A percentile compares a stretch with the other conserved stretches of the same genome.
Conservation (phyloP, 208 protist species). For the Trypanosoma lewisi region DNA sequence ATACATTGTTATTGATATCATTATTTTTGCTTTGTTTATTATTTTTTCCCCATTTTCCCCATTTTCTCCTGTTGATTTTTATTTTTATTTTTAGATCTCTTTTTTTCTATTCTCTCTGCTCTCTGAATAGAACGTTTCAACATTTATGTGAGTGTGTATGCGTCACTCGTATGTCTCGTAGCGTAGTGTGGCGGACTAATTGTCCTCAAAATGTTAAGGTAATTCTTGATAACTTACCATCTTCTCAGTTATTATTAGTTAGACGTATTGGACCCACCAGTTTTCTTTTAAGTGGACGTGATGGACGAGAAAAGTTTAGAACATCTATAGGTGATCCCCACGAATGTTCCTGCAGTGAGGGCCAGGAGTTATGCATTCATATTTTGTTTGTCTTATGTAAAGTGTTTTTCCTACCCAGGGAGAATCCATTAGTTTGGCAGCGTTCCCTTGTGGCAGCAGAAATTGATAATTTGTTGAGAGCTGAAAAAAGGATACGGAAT, state of each 20-base stretch:
- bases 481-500: constrained; percentile 8
- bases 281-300: constrained; percentile 30
- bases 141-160: background rate
- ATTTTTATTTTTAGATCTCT: background rate
- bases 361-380: constrained; percentile 62
- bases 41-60: too few relatives aligned
- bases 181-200: constrained; percentile 23
- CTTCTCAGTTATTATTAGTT: constrained; percentile 27
- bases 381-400: constrained; percentile 57
- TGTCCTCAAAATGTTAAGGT: constrained; percentile 17
- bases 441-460: constrained; percentile 51
- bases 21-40: background rate
- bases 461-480: constrained; percentile 42
- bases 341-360: constrained; percentile 44
- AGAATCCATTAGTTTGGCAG: constrained; percentile 72
- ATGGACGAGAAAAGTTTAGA: constrained; percentile 26
- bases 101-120: constrained; percentile 4
- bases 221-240: constrained; percentile 15
- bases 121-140: background rate
- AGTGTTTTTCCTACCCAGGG: constrained; percentile 32
- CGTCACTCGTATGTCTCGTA: constrained; percentile 26
- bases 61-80: too few relatives aligned
- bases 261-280: constrained; percentile 31
- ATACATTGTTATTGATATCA: background rate
- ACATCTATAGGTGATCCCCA: constrained; percentile 61